Evolutionary conservation across 805 yeast species (phyloP), one percentile per base, ranked within the genome.

Genomic region (Metschnikowia kofuensis): DNA sequence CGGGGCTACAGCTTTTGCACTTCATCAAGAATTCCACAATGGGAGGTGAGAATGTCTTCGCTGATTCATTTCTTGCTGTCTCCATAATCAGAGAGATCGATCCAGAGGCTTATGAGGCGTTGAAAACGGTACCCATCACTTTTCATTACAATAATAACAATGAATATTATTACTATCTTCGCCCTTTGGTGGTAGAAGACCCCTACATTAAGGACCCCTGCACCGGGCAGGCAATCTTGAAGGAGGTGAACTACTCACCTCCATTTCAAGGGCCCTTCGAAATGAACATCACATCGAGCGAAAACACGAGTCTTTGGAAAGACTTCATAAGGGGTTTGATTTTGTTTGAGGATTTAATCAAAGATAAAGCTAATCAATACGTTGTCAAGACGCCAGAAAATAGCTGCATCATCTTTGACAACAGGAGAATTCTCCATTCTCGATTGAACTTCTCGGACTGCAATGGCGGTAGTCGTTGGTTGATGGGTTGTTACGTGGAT

Each of bases 191-290:
- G 13, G 85, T 80, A 30, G 87, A 83, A 55, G 59, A 56, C 27
- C 55, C 54, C 2, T 51, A 42, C 40, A 12, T 53, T 16, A 45
- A 46, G 30, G 78, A 77, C 49, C 70, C 70, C 15, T 60, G 62
- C 13, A 47, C 60, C 14, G 63, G 68, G 6, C 62, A 49, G 7
- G 61, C 64, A 0, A 48, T 59, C 35, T 78, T 85, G 53, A 77
- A 76, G 55, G 83, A 78, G 45, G 78, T 85, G 15, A 85, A 84
- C 60, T 87, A 86, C 63, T 82, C 92, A 0, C 94, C 95, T 2
- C 92, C 91, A 10, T 86, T 85, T 69, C 95, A 87, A 60, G 92
- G 87, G 0, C 92, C 92, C 1, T 79, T 82, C 49, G 89, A 85
- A 53, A 67, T 66, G 47, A 83, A 82, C 15, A 75, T 79, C n/a